phyloP scores from a whole-genome alignment of 2,329 filamentous ascomycete genomes.

The Aspergillus amoenus region DNA sequence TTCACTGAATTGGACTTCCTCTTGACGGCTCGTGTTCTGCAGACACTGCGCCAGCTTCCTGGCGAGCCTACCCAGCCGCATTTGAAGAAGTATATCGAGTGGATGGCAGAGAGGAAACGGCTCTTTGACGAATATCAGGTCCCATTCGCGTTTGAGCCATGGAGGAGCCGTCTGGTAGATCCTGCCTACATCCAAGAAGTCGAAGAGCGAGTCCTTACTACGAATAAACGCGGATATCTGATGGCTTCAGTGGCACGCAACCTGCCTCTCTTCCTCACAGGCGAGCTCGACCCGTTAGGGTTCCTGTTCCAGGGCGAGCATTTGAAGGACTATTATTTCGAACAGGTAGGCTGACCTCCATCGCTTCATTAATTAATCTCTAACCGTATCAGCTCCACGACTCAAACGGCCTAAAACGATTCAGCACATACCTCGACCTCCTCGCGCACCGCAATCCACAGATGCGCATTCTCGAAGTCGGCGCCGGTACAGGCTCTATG shows the following conservation, averaged over 20 bases:
- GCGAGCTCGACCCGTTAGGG: conserved; percentile 1
- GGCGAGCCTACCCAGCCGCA: not conserved
- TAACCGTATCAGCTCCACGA: not conserved
- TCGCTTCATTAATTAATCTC: no score
- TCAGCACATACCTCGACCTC: not conserved
- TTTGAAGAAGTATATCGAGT: conserved; percentile 12
- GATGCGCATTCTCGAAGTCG: conserved; percentile 17
- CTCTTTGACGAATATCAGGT: not conserved
- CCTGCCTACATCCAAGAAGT: not conserved
- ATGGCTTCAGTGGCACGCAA: not conserved
- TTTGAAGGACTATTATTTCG: conserved; percentile 5
- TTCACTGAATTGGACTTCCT: not conserved
- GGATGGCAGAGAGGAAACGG: conserved; percentile 3
- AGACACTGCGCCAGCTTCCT: not conserved
- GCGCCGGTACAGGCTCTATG: conserved; percentile 12
- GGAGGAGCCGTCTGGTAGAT: conserved; percentile 3
- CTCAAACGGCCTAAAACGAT: not conserved
- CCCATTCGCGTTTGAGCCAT: not conserved
- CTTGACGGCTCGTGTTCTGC: not conserved
- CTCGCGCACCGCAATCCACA: conserved; percentile 12
- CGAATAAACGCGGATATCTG: not conserved
- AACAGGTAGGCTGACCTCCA: not conserved
- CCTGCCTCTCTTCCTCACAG: conserved; percentile 3
- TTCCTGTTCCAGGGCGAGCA: not conserved
- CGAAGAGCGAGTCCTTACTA: not conserved